A percentile compares a stretch with the other conserved stretches of the same genome.
Conservation (phyloP, 2,329 filamentous ascomycete genomes). For the Ceratocystis diversiconidia region DNA sequence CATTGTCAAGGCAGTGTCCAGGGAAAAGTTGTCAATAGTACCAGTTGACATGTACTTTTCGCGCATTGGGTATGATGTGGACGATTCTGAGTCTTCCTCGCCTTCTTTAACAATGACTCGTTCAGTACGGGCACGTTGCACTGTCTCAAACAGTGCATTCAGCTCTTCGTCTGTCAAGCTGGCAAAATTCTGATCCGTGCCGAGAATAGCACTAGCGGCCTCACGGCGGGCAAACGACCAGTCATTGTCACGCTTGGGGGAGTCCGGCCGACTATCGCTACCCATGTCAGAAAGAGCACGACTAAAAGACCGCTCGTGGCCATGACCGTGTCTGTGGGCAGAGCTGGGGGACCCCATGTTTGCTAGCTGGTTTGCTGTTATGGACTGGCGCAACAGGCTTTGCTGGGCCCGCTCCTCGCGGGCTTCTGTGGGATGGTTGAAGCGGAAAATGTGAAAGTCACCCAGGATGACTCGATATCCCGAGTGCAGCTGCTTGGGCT, state of each 20-base stretch:
- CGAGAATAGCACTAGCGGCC: constrained; percentile 80
- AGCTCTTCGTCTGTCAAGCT: constrained; percentile 87
- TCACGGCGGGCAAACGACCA: constrained; percentile 90
- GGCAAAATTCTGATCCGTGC: constrained; percentile 80
- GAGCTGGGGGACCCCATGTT: constrained; percentile 26
- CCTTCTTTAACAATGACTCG: constrained; percentile 59
- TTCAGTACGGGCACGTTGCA: constrained; percentile 72
- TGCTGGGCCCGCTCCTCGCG: constrained; percentile 80
- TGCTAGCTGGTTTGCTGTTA: constrained; percentile 47
- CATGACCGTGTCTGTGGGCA: constrained; percentile 32
- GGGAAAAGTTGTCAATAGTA: constrained; percentile 87
- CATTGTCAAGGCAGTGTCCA: constrained; percentile 88
- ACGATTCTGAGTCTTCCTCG: constrained; percentile 81
- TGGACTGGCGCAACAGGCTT: constrained; percentile 47
- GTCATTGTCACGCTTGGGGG: constrained; percentile 68
- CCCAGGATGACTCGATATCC: constrained; percentile 91
- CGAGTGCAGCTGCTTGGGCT: constrained; percentile 72
- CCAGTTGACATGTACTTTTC: constrained; percentile 95
- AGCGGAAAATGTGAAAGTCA: constrained; percentile 97
- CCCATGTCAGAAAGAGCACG: constrained; percentile 65
- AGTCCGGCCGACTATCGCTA: constrained; percentile 57
- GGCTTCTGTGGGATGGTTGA: constrained; percentile 95
- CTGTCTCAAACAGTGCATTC: constrained; percentile 83
- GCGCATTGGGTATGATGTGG: constrained; percentile 70
- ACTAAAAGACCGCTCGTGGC: constrained; percentile 68